A percentile compares a stretch with the other conserved stretches of the same genome.
Conservation (phyloP, 306 rosid genomes). For the Carpinus viminea region DNA sequence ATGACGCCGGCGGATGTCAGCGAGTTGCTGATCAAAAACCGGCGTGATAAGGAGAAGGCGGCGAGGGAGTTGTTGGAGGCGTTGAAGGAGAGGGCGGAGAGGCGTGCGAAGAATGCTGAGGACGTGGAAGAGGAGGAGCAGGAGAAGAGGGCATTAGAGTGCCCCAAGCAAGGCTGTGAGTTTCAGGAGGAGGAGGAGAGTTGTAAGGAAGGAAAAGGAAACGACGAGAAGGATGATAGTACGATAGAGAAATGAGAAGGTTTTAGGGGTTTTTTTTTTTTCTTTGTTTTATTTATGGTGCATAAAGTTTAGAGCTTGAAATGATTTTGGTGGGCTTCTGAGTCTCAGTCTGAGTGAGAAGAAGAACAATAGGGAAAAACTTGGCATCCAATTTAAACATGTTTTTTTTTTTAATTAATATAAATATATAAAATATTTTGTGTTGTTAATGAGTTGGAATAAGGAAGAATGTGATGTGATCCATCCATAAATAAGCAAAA, state of each 20-base stretch:
- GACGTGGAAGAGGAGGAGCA: slow-evolving; percentile 63
- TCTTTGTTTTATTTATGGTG: background rate
- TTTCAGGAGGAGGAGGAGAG: slow-evolving; percentile 40
- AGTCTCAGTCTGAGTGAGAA: background rate
- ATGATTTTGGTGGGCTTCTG: slow-evolving; percentile 6
- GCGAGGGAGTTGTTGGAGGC: slow-evolving; percentile 58
- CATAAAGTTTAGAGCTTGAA: slow-evolving; percentile 8
- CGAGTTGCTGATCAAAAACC: slow-evolving; percentile 82
- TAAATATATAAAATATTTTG: too few relatives aligned
- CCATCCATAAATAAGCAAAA: too few relatives aligned
- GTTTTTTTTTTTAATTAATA: background rate
- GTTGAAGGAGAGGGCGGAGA: slow-evolving; percentile 55
- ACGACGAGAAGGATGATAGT: slow-evolving; percentile 31
- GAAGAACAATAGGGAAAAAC: slow-evolving; percentile 6
- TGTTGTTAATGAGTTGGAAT: background rate
- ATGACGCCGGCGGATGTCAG: slow-evolving; percentile 97
- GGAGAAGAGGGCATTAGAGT: slow-evolving; percentile 92
- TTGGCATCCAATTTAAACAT: slow-evolving; percentile 36
- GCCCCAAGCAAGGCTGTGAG: slow-evolving; percentile 66
- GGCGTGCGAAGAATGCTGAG: slow-evolving; percentile 33
- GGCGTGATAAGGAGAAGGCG: slow-evolving; percentile 58
- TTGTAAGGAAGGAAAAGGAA: slow-evolving; percentile 47
- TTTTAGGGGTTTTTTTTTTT: background rate
- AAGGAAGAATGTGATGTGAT: too few relatives aligned
- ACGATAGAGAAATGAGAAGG: slow-evolving; percentile 21